Percentiles rank a stretch among this genome's conserved stretches.
These are phyloP conservation scores for Plasmodium vivax DNA, from an alignment of 169 alveolate genomes.

Conservation along the genomic window DNA sequence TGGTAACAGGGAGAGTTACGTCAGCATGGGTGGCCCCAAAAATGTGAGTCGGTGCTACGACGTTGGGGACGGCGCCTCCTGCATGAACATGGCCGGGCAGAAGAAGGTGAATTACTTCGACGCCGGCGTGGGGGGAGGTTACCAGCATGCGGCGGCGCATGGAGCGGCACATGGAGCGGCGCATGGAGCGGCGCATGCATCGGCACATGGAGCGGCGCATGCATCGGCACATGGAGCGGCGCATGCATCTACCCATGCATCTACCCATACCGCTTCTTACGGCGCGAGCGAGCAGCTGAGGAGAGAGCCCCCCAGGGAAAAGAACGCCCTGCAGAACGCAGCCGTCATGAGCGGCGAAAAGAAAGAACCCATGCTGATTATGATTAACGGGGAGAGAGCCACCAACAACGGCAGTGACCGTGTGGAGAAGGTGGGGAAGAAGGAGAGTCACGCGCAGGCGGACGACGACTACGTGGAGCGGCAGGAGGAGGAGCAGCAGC, in stretches of 20 bases:
- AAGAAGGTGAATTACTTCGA: neutral
- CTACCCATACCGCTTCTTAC: too few species aligned
- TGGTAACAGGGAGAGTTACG: neutral
- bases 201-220: too few species aligned
- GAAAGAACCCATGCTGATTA: neutral
- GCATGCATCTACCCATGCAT: too few species aligned
- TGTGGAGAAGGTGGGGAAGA: neutral
- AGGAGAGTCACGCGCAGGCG: neutral
- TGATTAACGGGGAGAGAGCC: neutral
- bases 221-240: too few species aligned
- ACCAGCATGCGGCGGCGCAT: neutral
- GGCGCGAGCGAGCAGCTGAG: neutral
- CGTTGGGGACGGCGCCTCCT: neutral
- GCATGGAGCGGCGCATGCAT: too few species aligned
- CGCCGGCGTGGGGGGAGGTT: neutral
- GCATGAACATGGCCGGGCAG: neutral
- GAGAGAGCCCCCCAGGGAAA: neutral
- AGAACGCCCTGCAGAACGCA: neutral
- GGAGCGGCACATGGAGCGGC: too few species aligned
- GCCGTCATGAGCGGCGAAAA: neutral
- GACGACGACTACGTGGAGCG: neutral
- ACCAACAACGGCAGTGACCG: neutral
- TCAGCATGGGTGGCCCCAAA: neutral
- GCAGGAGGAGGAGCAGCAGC: too few species aligned
- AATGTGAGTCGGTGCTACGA: neutral